Evolutionary conservation across 148 eudicot species (phyloP), one percentile per base, ranked within the genome.

Genomic region (Rheum nobile): DNA sequence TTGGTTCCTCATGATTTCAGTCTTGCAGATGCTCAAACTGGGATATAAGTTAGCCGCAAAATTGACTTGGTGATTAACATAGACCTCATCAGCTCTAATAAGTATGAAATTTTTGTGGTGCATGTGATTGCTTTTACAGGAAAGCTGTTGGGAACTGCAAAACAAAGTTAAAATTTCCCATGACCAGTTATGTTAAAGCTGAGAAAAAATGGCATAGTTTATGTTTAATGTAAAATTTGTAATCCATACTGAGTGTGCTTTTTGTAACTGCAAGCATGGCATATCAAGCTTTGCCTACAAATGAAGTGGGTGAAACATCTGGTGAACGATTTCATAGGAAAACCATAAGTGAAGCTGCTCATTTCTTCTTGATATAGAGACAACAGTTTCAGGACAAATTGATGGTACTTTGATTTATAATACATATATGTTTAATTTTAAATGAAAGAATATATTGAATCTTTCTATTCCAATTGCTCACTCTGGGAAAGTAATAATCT

Each of bases 51-150:
- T 77, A 73, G 77, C 72, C 59, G 70, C 70, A 72, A 22, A 55
- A 37, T 38, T 37, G 76, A 82, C 69, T 82, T 63, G 73, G 67
- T 54, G 74, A 71, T 41, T 38, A 12, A 35, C 73, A 1, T 42
- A 24, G 2, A 12, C 41, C 22, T 65, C 21, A 65, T 32, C 32
- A 17, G 32, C 14, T 65, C 4, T 16, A 65, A 32, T 11, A 11
- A 59, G 17, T 34, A 31, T 31, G 39, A 34, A 24, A 65, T 65
- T 16, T 79, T 59, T 74, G 19, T 73, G 67, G 17, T 78, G 76
- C 88, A 96, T 97, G 97, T 96, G 78, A 96, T 96, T 79, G 85
- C 85, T 67, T 78, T 96, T 82, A 96, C 99, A 16, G 91, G 92
- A 86, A 97, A 96, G 82, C 83, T 96, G 75, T 84, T 96, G 82